Evolutionary conservation across 176 grass and related monocot species (phyloP), one percentile per base, ranked within the genome.

Genomic region (Neostapfia colusana): DNA sequence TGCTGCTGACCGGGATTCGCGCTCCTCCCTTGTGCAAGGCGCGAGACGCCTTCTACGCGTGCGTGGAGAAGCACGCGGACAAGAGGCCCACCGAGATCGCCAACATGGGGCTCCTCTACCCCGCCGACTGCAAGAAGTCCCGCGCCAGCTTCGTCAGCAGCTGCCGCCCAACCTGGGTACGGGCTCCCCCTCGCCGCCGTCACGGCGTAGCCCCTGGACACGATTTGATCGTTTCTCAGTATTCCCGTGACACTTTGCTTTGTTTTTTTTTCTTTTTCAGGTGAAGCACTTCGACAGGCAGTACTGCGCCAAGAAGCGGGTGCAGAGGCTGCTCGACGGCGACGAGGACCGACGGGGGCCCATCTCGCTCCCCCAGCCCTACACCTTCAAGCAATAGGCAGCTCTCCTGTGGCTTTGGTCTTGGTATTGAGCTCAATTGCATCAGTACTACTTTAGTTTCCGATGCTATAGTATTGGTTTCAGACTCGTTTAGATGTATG

Each of bases 241-340:
- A 13, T 64, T 12, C n/a, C n/a, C 5, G 2, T 37, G 0, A 48
- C 73, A 10, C 11, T 40, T 35, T 27, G 18, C 5, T 49, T 80
- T 46, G n/a, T 40, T 40, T 3, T 1, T 41, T 24, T 45, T 74
- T 34, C n/a, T 40, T 78, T 65, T 21, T 34, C 70, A 97, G 95
- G 95, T 97, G 63, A 97, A 82, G 82, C 89, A 92, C 84, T 97
- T 97, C 78, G 91, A 97, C 68, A 69, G 95, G 81, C 84, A 97
- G 76, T 89, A 92, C 75, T 88, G 75, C 74, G 86, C 94, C 16
- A 97, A 91, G 84, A 94, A 92, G 84, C 74, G 82, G 63, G 89
- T 98, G 27, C 82, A 84, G 59, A 73, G 89, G 85, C 89, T 98
- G 74, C 87, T 98, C 15, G 95, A 98, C 44, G 63, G 79, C 21